Percentiles rank a stretch among this genome's conserved stretches.
These are phyloP conservation scores for Fomes fomentarius DNA, from an alignment of 1,284 basidiomycete genomes.

Conservation along the genomic window DNA sequence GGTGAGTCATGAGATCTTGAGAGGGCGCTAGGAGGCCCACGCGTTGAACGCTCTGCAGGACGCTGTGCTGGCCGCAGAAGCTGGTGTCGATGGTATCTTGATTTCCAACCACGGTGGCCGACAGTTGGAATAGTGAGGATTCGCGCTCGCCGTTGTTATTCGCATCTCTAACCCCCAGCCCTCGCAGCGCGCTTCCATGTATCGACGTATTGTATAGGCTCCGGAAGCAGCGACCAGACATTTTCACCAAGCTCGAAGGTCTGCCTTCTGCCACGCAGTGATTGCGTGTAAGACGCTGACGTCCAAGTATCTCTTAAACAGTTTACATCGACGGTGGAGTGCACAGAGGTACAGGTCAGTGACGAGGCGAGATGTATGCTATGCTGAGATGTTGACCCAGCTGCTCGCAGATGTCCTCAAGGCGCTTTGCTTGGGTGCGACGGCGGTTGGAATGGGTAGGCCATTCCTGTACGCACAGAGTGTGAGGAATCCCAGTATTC, in stretches of 20 bases:
- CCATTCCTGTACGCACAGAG: conserved; percentile 92
- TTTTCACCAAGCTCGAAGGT: conserved; percentile 78
- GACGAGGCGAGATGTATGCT: not conserved
- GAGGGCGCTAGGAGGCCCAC: not conserved
- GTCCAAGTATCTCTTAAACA: conserved; percentile 26
- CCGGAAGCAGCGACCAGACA: conserved; percentile 70
- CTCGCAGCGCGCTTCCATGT: conserved; percentile 62
- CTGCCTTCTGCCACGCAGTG: not conserved
- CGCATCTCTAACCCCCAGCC: not conserved
- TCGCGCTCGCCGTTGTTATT: not conserved
- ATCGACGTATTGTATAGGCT: conserved; percentile 80
- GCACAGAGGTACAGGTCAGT: conserved; percentile 76
- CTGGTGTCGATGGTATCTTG: conserved; percentile 85
- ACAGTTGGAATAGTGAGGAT: conserved; percentile 77
- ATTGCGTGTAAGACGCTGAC: not conserved
- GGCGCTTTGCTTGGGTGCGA: conserved; percentile 89
- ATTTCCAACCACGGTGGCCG: conserved; percentile 93
- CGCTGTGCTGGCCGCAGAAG: conserved; percentile 87
- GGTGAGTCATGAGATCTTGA: conserved; percentile 38
- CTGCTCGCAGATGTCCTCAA: conserved; percentile 91
- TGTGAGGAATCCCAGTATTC: conserved; percentile 43
- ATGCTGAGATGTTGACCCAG: not conserved
- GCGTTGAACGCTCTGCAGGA: conserved; percentile 45
- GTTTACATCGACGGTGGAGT: conserved; percentile 93
- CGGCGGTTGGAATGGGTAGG: conserved; percentile 87